Base-by-base conservation (phyloP, 1,284 basidiomycete genomes). In the Athelia psychrophila region DNA sequence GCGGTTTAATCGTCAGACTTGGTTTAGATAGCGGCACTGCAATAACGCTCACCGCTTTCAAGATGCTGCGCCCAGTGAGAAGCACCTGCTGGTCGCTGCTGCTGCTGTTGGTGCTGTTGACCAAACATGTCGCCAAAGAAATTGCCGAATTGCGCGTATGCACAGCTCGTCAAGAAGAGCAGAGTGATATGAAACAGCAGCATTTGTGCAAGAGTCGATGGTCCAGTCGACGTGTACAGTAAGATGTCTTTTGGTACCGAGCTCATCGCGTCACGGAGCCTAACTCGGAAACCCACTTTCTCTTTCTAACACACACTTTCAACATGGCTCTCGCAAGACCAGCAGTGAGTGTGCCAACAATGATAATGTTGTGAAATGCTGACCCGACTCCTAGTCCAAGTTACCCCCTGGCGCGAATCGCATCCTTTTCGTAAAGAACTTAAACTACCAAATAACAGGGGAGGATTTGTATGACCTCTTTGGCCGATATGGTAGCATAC, bases 381-480 rank as follows among this genome's bases (percentile, higher is more conserved):
- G n/a, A n/a, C n/a, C n/a, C n/a, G 19, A 49, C 33, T n/a, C n/a
- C 3, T 12, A 27, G 15, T 20, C 87, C n/a, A 91, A 92, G 67
- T 80, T 92, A 19, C 89, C 90, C 5, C 86, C 89, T 27, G 90
- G 90, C 48, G 90, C 89, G 16, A 93, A 93, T 64, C 83, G 90
- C 47, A 91, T 93, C 52, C 77, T 93, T 42, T 93, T 92, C 60
- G 87, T 93, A 27, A 92, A 92, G 74, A 96, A 96, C 64, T 75
- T 96, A 55, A 96, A 95, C 72, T 99, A 98, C 75, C 88, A 89
- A 69, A 98, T 96, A 60, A 91, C 86, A 42, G 95, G 94, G 46
- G 87, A 94, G 54, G 95, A 98, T 69, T 73, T 98, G 57, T 98
- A 98, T 71, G 96, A 99, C 72, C 79, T 99, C 53, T 99, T 99